Evolutionary conservation across 805 yeast species (phyloP).

Genomic region (Yamadazyma tumulicola): DNA sequence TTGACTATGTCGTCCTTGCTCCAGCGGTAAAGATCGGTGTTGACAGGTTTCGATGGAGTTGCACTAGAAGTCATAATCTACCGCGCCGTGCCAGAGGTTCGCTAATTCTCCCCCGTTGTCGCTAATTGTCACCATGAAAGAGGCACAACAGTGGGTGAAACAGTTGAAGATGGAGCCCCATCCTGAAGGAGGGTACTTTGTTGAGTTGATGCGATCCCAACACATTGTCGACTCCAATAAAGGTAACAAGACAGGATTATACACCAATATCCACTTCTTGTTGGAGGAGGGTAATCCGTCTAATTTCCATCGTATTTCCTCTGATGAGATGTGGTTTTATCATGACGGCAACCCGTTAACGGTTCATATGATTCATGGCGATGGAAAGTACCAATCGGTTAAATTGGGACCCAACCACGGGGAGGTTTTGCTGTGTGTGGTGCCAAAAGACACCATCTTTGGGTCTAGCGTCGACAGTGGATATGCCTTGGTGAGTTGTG

Average conservation of each 20-base stretch:
- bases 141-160: slow-evolving; percentile 13
- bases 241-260: slow-evolving; percentile 19
- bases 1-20: slow-evolving; percentile 12
- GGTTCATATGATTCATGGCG: slow-evolving; percentile 19
- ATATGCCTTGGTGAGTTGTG: slow-evolving; percentile 20
- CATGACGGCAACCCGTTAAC: slow-evolving; percentile 21
- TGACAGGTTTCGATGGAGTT: not conserved
- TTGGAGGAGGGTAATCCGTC: slow-evolving; percentile 18
- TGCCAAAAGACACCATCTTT: slow-evolving; percentile 20
- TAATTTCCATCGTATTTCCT: slow-evolving; percentile 18
- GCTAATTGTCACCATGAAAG: slow-evolving; percentile 4
- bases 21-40: slow-evolving; percentile 3
- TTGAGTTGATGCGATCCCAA: slow-evolving; percentile 13
- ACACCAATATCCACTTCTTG: slow-evolving; percentile 20
- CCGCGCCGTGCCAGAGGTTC: not conserved
- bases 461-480: slow-evolving; percentile 20
- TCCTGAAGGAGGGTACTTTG: slow-evolving; percentile 22
- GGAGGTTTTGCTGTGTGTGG: slow-evolving; percentile 17
- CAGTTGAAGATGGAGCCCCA: slow-evolving; percentile 13
- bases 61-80: not conserved
- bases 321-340: slow-evolving; percentile 23
- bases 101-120: not conserved
- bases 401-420: slow-evolving; percentile 17
- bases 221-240: slow-evolving; percentile 14
- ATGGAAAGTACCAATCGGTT: slow-evolving; percentile 16